Evolutionary conservation across 768 basidiomycete genomes (phyloP), one percentile per base, ranked within the genome.

Genomic region (Lentinula sp.): DNA sequence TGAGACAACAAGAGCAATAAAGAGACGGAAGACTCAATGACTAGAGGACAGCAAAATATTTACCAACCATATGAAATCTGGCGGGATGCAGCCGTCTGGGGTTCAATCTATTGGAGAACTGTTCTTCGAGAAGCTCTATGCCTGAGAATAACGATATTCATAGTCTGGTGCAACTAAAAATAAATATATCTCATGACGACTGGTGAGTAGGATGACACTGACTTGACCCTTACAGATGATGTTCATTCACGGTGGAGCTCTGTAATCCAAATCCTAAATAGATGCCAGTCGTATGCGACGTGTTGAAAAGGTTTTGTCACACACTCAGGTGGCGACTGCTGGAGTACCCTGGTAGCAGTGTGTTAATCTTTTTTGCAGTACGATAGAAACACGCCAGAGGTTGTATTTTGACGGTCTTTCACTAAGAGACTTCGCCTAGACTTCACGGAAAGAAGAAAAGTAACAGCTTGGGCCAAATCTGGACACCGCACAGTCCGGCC

Each of bases 81-180:
- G 50, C 33, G 20, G 16, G 15, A 20, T 6, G 12, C n/a, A 46
- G 18, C 45, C 20, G 45, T 46, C 23, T 46, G 18, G 0, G 20
- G 45, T 20, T 20, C n/a, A 48, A 6, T 16, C n/a, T 12, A 48
- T 48, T 48, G 20, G 16, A 54, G 37, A 18, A 35, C 28, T 36
- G 20, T 18, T n/a, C 37, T 54, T 20, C 35, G 37, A 37, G 53
- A 54, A 54, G 18, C 35, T 20, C 9, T 36, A 9, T 54, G 53
- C 53, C 39, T 54, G 53, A 54, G 53, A 54, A 54, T 39, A 39
- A 37, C 6, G 53, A 39, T 54, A 54, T 54, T 54, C 53, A 54
- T 54, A 54, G 53, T 54, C 37, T 7, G 2, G 33, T 18, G 16
- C 16, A 39, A 39, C 53, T 54, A 54, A 54, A 54, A 54, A 54